These are phyloP conservation scores for Amyloporia xantha DNA, from an alignment of 768 basidiomycete species.

Conservation along the genomic window DNA sequence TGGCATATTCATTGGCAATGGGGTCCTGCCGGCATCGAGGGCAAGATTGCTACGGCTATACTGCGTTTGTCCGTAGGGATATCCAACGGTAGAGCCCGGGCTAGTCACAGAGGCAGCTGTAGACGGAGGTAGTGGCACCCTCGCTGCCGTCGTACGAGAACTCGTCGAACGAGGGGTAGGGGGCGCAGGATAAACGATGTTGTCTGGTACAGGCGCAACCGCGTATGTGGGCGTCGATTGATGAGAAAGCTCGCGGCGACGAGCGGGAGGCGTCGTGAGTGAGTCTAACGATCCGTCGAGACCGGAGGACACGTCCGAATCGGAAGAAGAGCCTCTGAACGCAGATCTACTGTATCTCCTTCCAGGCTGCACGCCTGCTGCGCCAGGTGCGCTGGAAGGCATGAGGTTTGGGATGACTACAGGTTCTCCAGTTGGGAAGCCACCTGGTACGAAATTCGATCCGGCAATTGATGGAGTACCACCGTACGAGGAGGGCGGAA, in stretches of 20 bases:
- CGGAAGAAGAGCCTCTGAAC: slow-evolving; percentile 10
- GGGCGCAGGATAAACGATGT: slow-evolving; percentile 16
- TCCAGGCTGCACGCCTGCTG: not conserved
- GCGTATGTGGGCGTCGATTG: slow-evolving; percentile 15
- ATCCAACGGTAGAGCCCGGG: slow-evolving; percentile 9
- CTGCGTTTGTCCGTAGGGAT: slow-evolving; percentile 7
- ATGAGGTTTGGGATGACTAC: slow-evolving; percentile 9
- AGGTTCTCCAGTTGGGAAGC: slow-evolving; percentile 12
- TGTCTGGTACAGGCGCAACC: slow-evolving; percentile 16
- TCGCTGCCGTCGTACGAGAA: slow-evolving; percentile 13
- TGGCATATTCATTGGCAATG: slow-evolving; percentile 6
- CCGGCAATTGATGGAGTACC: slow-evolving; percentile 14
- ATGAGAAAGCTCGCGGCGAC: slow-evolving; percentile 10
- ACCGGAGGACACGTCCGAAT: slow-evolving; percentile 22
- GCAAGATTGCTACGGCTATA: slow-evolving; percentile 5
- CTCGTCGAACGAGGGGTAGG: slow-evolving; percentile 13
- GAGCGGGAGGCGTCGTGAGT: slow-evolving; percentile 27
- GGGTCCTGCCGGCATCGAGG: slow-evolving; percentile 5
- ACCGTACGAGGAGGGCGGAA: slow-evolving; percentile 21
- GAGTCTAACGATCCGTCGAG: slow-evolving; percentile 30
- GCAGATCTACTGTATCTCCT: slow-evolving; percentile 13
- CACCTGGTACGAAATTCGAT: slow-evolving; percentile 10
- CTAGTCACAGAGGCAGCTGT: slow-evolving; percentile 7
- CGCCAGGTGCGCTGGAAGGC: not conserved
- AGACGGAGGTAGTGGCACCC: slow-evolving; percentile 18